Percentiles rank a stretch among this genome's conserved stretches.
These are phyloP conservation scores for Stereocaulon alpinum DNA, from an alignment of 495 filamentous ascomycete genomes.

Conservation along the genomic window DNA sequence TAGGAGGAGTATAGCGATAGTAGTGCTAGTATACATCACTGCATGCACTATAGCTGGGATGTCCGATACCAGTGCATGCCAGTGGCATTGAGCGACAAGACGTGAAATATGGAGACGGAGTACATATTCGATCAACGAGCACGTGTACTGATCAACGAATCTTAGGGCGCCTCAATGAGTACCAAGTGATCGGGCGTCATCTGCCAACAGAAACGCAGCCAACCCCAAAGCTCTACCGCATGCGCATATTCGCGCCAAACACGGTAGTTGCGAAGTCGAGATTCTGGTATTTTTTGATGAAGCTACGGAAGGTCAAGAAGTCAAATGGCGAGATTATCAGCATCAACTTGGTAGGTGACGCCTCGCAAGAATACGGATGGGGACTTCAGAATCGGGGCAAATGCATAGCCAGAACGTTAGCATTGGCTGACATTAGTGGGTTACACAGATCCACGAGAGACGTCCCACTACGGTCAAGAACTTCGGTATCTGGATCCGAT, in stretches of 20 bases:
- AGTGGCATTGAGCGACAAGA: neutral
- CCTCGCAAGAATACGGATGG: neutral
- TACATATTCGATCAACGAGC: conserved; percentile 3
- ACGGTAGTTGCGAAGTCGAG: conserved; percentile 95
- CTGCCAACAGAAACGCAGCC: conserved; percentile 92
- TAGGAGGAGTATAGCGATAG: too few species aligned
- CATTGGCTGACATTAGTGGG: neutral
- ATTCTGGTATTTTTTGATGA: conserved; percentile 99
- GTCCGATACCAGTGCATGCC: neutral
- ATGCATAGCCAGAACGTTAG: neutral
- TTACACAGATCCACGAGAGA: conserved; percentile 85
- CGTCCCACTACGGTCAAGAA: conserved; percentile 98
- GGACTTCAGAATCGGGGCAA: neutral
- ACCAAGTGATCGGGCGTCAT: conserved; percentile 99
- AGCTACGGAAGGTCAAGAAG: conserved; percentile 99
- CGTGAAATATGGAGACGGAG: neutral
- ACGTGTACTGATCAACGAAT: conserved; percentile 23
- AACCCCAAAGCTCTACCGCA: conserved; percentile 96
- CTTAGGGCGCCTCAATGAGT: conserved; percentile 95
- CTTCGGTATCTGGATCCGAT: conserved; percentile 99
- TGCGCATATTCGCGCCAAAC: conserved; percentile 99
- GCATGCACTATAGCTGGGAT: neutral
- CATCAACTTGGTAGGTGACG: conserved; percentile 76
- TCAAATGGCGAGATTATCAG: conserved; percentile 96
- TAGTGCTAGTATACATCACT: neutral